Base-by-base conservation (phyloP, 352 stramenopile genomes). In the Pythium apleroticum region DNA sequence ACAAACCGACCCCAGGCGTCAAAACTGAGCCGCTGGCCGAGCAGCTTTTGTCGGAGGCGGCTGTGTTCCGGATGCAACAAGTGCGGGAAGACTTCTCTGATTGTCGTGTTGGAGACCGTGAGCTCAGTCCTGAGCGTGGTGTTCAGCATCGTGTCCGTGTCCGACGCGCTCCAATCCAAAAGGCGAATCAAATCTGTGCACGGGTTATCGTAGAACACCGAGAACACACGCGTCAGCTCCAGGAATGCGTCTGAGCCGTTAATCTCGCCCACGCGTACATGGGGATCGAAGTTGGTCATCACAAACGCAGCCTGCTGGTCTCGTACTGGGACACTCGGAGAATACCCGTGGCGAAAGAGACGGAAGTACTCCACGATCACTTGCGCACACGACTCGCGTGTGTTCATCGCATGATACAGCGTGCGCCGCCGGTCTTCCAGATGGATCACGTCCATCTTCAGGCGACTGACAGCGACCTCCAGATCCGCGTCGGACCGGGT, bases 321-420 rank as follows among this genome's bases (percentile, higher is more conserved):
- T 12, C 20, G 31, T 9, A 10, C 6, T 37, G 20, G 27, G 24
- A 14, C 1, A 8, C 19, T 9, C n/a, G 28, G 2, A 30, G 14
- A 3, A 27, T 50, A 27, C 5, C 65, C 66, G 30, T 74, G 63
- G n/a, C 63, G 57, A 8, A 75, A 68, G 15, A 78, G 35, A 7
- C 52, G 46, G 43, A 71, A 74, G 31, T 63, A 52, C n/a, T 70
- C 53, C 7, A 48, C 24, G 17, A 73, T 59, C 52, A 77, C 52
- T 19, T 52, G 63, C 45, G 58, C 37, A 2, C 25, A 4, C 7
- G 52, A 43, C 15, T 59, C 52, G 20, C 50, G 24, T 25, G 15
- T 35, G 30, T 52, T 14, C n/a, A 52, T 52, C 46, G 46, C 48
- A 30, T 57, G 15, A n/a, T 28, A 63, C 48, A 27, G 17, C 22